A percentile compares a stretch with the other conserved stretches of the same genome.
These are phyloP conservation scores for Comarum palustre DNA, from an alignment of 306 rosid species.

Conservation along the genomic window DNA sequence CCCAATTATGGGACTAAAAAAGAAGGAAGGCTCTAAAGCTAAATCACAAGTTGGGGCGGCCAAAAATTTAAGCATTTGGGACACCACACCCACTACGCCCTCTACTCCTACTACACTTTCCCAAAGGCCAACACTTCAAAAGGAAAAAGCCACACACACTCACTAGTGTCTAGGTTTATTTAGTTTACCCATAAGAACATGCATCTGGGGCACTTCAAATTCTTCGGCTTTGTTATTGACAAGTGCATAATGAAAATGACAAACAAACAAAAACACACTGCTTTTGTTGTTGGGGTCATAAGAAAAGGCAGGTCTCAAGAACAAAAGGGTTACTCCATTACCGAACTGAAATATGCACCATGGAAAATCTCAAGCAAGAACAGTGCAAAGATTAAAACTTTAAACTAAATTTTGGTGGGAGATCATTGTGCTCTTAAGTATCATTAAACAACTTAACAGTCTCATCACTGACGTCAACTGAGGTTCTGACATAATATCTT, in stretches of 20 bases:
- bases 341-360: slow-evolving; percentile 14
- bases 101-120: slow-evolving; percentile 7
- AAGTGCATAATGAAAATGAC: slow-evolving; percentile 24
- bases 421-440: background rate
- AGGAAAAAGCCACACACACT: slow-evolving; percentile 27
- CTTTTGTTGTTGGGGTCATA: background rate
- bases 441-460: background rate
- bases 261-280: slow-evolving; percentile 2
- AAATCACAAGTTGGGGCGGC: slow-evolving; percentile 43
- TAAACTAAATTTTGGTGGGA: background rate
- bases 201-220: slow-evolving; percentile 11
- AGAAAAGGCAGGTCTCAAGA: slow-evolving; percentile 3
- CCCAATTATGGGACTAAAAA: slow-evolving; percentile 12
- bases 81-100: slow-evolving; percentile 30
- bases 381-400: background rate
- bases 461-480: slow-evolving; percentile 31
- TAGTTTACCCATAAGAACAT: slow-evolving; percentile 7
- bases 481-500: slow-evolving; percentile 15
- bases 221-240: background rate
- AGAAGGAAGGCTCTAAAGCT: slow-evolving; percentile 14
- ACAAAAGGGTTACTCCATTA: background rate
- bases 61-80: slow-evolving; percentile 27
- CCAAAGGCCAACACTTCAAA: slow-evolving; percentile 20
- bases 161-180: background rate
- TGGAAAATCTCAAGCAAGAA: slow-evolving; percentile 12